These are phyloP conservation scores for Cercospora sp. DNA, from an alignment of 2,329 filamentous ascomycete genomes.

Conservation along the genomic window DNA sequence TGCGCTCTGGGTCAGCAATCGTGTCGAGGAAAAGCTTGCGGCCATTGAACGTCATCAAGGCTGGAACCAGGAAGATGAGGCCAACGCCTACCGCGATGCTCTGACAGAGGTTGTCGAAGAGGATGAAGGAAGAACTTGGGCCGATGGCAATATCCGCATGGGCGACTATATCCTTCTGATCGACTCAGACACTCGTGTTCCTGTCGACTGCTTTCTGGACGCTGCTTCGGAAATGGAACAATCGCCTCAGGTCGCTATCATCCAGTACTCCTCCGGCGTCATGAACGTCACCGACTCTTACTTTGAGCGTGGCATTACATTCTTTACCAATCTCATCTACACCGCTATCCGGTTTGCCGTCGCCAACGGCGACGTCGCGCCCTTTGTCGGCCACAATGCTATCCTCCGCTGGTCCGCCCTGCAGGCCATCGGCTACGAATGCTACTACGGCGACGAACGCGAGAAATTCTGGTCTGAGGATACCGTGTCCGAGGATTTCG, in stretches of 20 bases:
- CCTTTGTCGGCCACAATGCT: slow-evolving; percentile 80
- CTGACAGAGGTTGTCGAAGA: slow-evolving; percentile 66
- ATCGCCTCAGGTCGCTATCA: slow-evolving; percentile 73
- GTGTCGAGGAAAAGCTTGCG: slow-evolving; percentile 68
- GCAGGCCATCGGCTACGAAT: slow-evolving; percentile 69
- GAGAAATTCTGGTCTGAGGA: slow-evolving; percentile 82
- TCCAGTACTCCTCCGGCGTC: slow-evolving; percentile 75
- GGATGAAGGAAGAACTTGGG: slow-evolving; percentile 69
- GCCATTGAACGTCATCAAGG: slow-evolving; percentile 56
- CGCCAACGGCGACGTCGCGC: slow-evolving; percentile 72
- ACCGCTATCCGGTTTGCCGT: slow-evolving; percentile 76
- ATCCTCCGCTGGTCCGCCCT: slow-evolving; percentile 73
- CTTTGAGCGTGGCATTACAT: slow-evolving; percentile 47
- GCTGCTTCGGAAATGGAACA: slow-evolving; percentile 81
- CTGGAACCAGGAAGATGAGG: slow-evolving; percentile 71
- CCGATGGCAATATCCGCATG: slow-evolving; percentile 80
- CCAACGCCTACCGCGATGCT: slow-evolving; percentile 62
- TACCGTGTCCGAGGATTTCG: slow-evolving; percentile 78
- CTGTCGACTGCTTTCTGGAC: slow-evolving; percentile 73
- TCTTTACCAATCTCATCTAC: slow-evolving; percentile 66
- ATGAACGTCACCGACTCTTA: slow-evolving; percentile 77
- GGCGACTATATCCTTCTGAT: slow-evolving; percentile 81
- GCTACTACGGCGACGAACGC: slow-evolving; percentile 61
- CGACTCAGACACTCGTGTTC: slow-evolving; percentile 77
- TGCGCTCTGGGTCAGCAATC: slow-evolving; percentile 61